Evolutionary conservation across 1,284 basidiomycete species (phyloP).

Genomic region (Cutaneotrichosporon sp.): DNA sequence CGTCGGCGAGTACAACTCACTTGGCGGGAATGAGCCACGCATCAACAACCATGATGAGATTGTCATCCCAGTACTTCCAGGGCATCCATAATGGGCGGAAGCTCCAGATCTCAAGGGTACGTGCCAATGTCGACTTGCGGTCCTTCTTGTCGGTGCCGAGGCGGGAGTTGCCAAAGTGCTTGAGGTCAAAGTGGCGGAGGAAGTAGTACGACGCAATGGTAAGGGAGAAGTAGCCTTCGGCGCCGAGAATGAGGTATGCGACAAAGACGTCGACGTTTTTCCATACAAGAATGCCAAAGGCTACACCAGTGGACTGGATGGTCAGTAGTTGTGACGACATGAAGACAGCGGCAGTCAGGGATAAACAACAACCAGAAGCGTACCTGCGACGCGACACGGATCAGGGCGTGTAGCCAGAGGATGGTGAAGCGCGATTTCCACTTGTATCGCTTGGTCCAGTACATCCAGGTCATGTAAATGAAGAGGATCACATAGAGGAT

Average conservation of each 20-base stretch:
- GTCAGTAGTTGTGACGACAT: too few species aligned
- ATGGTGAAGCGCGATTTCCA: slow-evolving; percentile 18
- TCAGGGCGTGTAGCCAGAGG: slow-evolving; percentile 15
- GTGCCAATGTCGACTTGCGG: background rate
- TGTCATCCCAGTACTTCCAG: slow-evolving; percentile 10
- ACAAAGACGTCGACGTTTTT: slow-evolving; percentile 17
- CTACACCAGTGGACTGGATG: slow-evolving; percentile 12
- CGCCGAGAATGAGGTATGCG: slow-evolving; percentile 28
- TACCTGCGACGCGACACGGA: slow-evolving; percentile 17
- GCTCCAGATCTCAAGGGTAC: background rate
- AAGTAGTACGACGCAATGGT: slow-evolving; percentile 21
- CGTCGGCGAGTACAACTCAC: background rate
- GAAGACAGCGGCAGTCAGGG: too few species aligned
- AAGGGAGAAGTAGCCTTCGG: slow-evolving; percentile 36
- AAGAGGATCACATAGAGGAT: slow-evolving; percentile 14
- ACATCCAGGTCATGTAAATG: slow-evolving; percentile 18
- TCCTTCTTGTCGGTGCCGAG: slow-evolving; percentile 4
- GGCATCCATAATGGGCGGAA: slow-evolving; percentile 10
- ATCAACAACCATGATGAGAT: slow-evolving; percentile 14
- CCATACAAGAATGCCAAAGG: slow-evolving; percentile 17
- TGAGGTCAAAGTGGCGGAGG: slow-evolving; percentile 16
- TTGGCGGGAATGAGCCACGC: slow-evolving; percentile 22
- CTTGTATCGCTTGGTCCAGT: slow-evolving; percentile 13
- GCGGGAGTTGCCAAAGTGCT: slow-evolving; percentile 6
- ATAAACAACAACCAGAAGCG: too few species aligned